Percentiles rank a stretch among this genome's conserved stretches.
Conservation (phyloP, 2,329 filamentous ascomycete genomes). For the Alternaria alternata region DNA sequence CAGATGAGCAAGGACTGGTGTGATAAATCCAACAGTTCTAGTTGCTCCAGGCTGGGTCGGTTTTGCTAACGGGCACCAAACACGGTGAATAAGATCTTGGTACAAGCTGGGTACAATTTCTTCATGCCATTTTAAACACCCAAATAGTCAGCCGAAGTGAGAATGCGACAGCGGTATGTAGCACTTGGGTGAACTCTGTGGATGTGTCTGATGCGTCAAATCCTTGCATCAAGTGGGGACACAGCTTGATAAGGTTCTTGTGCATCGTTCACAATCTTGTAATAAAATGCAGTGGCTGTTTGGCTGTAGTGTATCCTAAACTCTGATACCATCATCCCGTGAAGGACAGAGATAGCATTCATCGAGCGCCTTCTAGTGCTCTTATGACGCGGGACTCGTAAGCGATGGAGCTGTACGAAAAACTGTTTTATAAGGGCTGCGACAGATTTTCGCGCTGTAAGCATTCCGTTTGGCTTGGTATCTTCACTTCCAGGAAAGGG, state of each 20-base stretch:
- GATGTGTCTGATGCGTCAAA: background rate
- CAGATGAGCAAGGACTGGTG: background rate
- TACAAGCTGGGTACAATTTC: background rate
- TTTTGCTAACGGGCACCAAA: background rate
- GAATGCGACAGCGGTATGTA: background rate
- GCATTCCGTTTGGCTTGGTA: background rate
- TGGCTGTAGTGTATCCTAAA: background rate
- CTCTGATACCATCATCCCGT: background rate
- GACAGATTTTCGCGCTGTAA: background rate
- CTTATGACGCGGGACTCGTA: background rate
- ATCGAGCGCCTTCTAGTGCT: background rate
- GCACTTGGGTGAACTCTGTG: background rate
- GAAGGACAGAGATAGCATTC: background rate
- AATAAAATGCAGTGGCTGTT: background rate
- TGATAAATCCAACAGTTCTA: background rate
- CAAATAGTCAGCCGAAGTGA: background rate
- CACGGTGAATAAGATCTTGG: background rate
- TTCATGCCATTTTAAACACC: background rate
- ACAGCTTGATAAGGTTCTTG: background rate
- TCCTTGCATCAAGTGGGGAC: background rate
- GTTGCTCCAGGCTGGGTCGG: background rate
- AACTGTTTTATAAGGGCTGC: too few species aligned
- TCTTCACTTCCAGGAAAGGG: background rate
- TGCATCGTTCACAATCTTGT: background rate
- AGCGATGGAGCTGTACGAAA: background rate